Evolutionary conservation across 768 basidiomycete genomes (phyloP).

Genomic region (Rhodotorula kratochvilovae): DNA sequence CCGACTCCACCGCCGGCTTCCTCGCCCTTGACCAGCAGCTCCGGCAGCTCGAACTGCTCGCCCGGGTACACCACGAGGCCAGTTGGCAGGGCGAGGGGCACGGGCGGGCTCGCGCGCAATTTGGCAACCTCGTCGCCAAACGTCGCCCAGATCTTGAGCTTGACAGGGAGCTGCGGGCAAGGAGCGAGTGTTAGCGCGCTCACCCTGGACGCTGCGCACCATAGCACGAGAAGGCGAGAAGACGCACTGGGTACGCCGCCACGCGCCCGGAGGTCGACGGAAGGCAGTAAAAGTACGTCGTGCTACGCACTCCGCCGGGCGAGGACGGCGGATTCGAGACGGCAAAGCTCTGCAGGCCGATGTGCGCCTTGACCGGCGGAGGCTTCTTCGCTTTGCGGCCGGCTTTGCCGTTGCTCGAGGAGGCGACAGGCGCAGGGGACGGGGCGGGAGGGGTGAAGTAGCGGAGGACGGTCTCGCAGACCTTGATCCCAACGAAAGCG

Average conservation of each 20-base stretch:
- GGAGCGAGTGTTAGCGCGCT: neutral
- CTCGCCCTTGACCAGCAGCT: neutral
- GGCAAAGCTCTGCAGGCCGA: constrained; percentile 18
- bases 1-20: neutral
- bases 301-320: neutral
- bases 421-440: too few species aligned
- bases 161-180: neutral
- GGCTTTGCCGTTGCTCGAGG: constrained; percentile 4
- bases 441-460: neutral
- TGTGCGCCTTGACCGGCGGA: neutral
- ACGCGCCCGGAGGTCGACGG: constrained; percentile 27
- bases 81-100: neutral
- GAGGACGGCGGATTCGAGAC: neutral
- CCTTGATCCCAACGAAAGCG: constrained; percentile 36
- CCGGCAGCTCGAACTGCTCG: neutral
- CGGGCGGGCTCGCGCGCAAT: neutral
- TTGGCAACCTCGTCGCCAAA: constrained; percentile 1
- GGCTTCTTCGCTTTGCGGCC: constrained; percentile 18
- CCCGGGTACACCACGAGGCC: neutral
- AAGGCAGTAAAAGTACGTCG: constrained; percentile 9
- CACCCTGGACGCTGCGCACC: too few species aligned
- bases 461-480: constrained; percentile 28
- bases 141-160: neutral
- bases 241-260: constrained; percentile 8
- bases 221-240: neutral